phyloP scores from a whole-genome alignment of 2,329 filamentous ascomycete genomes.

The Cylindrodendrum hubeiense region DNA sequence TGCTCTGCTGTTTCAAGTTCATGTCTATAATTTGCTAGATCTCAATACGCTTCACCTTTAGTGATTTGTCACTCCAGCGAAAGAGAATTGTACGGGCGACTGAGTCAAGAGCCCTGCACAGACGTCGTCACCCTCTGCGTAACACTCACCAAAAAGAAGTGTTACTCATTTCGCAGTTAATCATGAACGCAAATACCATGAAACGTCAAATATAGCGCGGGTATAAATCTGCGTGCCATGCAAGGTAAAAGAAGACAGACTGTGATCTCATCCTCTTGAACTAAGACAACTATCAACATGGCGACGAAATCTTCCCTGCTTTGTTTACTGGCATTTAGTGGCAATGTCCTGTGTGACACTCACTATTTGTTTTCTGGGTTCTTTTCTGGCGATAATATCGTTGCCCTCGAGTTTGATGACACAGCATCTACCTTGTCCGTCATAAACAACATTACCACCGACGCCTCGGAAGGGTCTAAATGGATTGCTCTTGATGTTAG shows the following conservation, averaged over 20 bases:
- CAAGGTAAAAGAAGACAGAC: background rate
- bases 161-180: background rate
- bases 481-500: constrained; percentile 15
- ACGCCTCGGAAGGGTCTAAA: constrained; percentile 7
- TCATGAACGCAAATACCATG: background rate
- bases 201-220: constrained; percentile 2
- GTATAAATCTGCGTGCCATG: background rate
- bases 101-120: background rate
- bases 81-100: background rate
- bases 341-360: constrained; percentile 12
- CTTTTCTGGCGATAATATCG: constrained; percentile 20
- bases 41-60: background rate
- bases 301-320: background rate
- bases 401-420: constrained; percentile 20
- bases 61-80: background rate
- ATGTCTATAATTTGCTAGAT: background rate
- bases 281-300: background rate
- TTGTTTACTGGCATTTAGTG: constrained; percentile 11
- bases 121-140: constrained; percentile 9
- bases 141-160: background rate
- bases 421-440: constrained; percentile 6
- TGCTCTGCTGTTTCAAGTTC: background rate
- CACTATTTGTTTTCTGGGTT: constrained; percentile 26
- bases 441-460: constrained; percentile 1
- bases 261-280: background rate